These are phyloP conservation scores for Mytilinidion resinicola DNA, from an alignment of 495 filamentous ascomycete genomes.

Conservation along the genomic window DNA sequence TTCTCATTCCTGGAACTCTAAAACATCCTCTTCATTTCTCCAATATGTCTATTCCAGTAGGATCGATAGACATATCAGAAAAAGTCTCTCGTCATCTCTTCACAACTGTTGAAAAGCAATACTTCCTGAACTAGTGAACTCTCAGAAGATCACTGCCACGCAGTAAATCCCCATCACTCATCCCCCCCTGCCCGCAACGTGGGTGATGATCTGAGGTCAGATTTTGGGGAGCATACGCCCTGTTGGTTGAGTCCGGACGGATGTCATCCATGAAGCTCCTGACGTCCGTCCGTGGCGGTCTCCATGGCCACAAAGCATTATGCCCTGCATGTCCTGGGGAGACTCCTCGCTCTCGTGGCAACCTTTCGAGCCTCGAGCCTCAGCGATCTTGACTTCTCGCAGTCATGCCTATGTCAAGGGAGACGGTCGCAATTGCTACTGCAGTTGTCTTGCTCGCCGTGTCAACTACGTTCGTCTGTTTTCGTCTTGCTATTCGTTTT, in stretches of 20 bases:
- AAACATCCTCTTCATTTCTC: no score
- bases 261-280: neutral
- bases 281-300: no score
- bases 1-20: no score
- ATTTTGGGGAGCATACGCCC: neutral
- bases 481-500: neutral
- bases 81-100: no score
- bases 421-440: neutral
- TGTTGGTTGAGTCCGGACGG: neutral
- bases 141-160: neutral
- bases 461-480: neutral
- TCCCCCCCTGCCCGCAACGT: neutral
- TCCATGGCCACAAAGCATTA: neutral
- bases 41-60: no score
- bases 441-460: neutral
- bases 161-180: neutral
- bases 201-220: neutral
- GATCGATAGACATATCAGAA: no score
- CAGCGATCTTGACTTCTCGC: neutral
- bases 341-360: neutral
- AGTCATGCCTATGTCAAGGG: neutral
- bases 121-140: no score
- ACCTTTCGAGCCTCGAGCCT: neutral
- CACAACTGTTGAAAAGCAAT: no score
- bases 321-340: neutral